Conservation (phyloP, 768 basidiomycete species). For the Hygrophorus pudorinus region DNA sequence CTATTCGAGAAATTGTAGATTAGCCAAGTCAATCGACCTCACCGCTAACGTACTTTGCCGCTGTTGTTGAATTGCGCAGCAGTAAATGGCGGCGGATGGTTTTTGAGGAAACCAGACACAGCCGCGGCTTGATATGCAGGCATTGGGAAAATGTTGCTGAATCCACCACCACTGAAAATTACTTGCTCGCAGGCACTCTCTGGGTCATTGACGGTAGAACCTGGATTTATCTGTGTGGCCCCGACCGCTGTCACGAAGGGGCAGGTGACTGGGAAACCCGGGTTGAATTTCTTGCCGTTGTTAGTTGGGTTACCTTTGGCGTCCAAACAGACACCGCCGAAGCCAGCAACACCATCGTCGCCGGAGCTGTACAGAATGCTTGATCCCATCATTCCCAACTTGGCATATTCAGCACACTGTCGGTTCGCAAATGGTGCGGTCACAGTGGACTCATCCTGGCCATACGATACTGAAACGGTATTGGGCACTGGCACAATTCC, state of each 20-base stretch:
- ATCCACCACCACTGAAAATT: slow-evolving; percentile 27
- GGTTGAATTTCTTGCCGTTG: slow-evolving; percentile 30
- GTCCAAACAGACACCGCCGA: slow-evolving; percentile 25
- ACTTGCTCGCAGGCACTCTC: slow-evolving; percentile 18
- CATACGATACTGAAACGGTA: slow-evolving; percentile 34
- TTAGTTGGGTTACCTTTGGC: slow-evolving; percentile 28
- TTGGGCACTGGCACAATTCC: slow-evolving; percentile 28
- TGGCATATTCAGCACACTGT: slow-evolving; percentile 39
- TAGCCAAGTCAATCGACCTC: slow-evolving; percentile 29
- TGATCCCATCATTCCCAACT: slow-evolving; percentile 39
- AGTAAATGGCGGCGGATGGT: slow-evolving; percentile 10
- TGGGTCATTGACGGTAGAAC: slow-evolving; percentile 16
- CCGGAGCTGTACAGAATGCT: slow-evolving; percentile 34
- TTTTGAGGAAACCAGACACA: slow-evolving; percentile 20
- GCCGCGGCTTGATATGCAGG: slow-evolving; percentile 29
- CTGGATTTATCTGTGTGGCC: slow-evolving; percentile 32
- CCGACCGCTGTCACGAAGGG: slow-evolving; percentile 35
- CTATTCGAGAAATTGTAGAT: slow-evolving; percentile 17
- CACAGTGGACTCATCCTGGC: slow-evolving; percentile 26
- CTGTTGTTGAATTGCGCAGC: slow-evolving; percentile 24
- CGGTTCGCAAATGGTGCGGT: slow-evolving; percentile 24
- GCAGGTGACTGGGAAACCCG: slow-evolving; percentile 34
- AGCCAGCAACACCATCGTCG: slow-evolving; percentile 31
- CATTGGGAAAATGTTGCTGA: slow-evolving; percentile 28
- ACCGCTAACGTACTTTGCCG: slow-evolving; percentile 15